A percentile compares a stretch with the other conserved stretches of the same genome.
phyloP scores from a whole-genome alignment of 352 stramenopile genomes.

The Globisporangium uncinulatum region DNA sequence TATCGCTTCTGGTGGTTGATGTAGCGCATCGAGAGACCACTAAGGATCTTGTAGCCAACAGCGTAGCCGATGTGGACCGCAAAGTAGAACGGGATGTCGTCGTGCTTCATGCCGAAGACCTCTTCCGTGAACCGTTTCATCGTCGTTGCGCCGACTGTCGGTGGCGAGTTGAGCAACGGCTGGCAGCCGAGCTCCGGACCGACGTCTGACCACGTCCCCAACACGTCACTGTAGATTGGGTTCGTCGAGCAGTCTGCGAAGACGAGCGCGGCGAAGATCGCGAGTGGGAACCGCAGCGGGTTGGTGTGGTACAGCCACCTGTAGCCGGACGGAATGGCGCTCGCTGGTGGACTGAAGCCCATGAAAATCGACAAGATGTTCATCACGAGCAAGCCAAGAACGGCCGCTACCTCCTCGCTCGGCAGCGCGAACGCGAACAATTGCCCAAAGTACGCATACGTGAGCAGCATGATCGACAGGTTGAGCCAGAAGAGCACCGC shows the following conservation, averaged over 20 bases:
- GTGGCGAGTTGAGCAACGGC: conserved; percentile 14
- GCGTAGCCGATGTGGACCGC: conserved; percentile 22
- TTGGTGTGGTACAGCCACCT: conserved; percentile 5
- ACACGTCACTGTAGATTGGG: conserved; percentile 5
- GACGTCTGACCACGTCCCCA: conserved; percentile 3
- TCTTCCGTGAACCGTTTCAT: conserved; percentile 15
- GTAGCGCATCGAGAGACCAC: conserved; percentile 26
- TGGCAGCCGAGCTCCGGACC: conserved; percentile 7
- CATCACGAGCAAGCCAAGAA: neutral
- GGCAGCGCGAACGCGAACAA: neutral
- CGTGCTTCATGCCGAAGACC: conserved; percentile 24
- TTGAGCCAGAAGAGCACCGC: neutral
- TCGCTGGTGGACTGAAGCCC: neutral
- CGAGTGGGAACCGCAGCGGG: conserved; percentile 13
- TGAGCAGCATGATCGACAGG: neutral
- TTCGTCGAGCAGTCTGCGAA: conserved; percentile 9
- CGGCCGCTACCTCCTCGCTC: neutral
- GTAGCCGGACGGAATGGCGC: neutral
- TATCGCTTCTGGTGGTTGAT: conserved; percentile 32
- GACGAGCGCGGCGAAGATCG: conserved; percentile 11
- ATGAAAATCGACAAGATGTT: neutral
- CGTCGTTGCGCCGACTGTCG: conserved; percentile 21
- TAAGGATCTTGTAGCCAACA: conserved; percentile 22
- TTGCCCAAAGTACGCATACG: neutral
- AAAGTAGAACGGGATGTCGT: conserved; percentile 25